Conservation (phyloP, 768 basidiomycete genomes). For the Cyathus striatus region DNA sequence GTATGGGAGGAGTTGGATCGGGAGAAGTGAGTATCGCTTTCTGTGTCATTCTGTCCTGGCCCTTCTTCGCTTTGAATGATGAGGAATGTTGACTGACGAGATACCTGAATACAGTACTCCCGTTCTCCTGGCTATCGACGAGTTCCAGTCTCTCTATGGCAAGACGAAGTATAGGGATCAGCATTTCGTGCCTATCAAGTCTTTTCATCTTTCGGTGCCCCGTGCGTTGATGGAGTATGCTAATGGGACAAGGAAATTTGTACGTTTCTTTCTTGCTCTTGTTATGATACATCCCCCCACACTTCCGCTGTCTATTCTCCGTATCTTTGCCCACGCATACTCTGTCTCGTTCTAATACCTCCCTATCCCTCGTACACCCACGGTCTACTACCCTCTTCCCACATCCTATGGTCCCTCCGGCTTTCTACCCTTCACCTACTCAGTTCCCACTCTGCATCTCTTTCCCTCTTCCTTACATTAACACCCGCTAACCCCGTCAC, state of each 20-base stretch:
- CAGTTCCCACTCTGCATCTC: background rate
- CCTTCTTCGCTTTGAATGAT: conserved; percentile 31
- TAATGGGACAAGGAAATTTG: conserved; percentile 63
- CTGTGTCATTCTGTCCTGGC: background rate
- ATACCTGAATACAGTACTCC: no score
- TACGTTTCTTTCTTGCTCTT: conserved; percentile 28
- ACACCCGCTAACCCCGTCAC: conserved; percentile 1
- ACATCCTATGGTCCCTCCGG: background rate
- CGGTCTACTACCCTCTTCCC: background rate
- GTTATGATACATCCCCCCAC: background rate
- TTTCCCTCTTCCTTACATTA: background rate
- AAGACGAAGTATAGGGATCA: conserved; percentile 69
- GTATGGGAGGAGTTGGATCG: conserved; percentile 44
- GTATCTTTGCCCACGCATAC: no score
- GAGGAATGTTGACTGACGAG: no score
- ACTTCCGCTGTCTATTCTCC: no score
- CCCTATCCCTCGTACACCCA: background rate
- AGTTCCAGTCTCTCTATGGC: conserved; percentile 78
- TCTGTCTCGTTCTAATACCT: background rate
- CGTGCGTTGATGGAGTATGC: conserved; percentile 75
- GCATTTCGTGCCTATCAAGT: conserved; percentile 59
- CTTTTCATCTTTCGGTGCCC: conserved; percentile 78
- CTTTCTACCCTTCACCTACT: background rate
- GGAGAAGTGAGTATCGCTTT: conserved; percentile 6
- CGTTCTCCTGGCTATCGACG: conserved; percentile 82